Evolutionary conservation across 192 early-diverging fungal genomes (phyloP), one percentile per base, ranked within the genome.

Genomic region (Coemansia sp.): DNA sequence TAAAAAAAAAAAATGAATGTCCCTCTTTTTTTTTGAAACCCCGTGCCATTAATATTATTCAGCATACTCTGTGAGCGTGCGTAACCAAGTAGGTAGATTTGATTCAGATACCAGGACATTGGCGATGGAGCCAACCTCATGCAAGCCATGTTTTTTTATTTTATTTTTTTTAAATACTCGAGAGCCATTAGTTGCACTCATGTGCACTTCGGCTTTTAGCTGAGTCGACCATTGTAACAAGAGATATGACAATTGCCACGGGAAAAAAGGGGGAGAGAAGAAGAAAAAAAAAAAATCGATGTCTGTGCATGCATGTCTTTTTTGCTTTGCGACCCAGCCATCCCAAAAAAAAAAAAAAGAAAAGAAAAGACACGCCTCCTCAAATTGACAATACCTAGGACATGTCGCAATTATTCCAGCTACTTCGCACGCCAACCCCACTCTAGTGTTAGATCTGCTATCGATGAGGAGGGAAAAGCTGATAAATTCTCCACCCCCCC

Each of bases 241-340:
- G 39, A 57, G 29, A 0, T 27, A 27, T 27, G 34, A 57, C 53
- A 57, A 57, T 57, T 57, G 53, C 53, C 29, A 57, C 25, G 51
- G 51, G 21, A 25, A 51, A 51, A 51, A 25, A 51, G 27, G 10
- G 25, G 9, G 51, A 12, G 12, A 17, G 31, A 7, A 19, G 4
- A 34, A 23, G n/a, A 1, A 27, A 27, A 1, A 27, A 61, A 29
- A 25, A 57, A 19, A 57, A 61, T 61, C 59, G 59, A 61, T 61
- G 59, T 61, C 59, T 61, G 59, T 61, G 59, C 59, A 61, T 61
- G 19, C 59, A 61, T 61, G 19, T 34, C 59, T n/a, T 38, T 38
- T 38, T 38, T 37, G 34, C 34, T 34, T 34, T 34, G 5, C 34
- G 34, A 7, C 8, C 25, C 25, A 48, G 50, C 25, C 10, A 9